Evolutionary conservation across 2,329 filamentous ascomycete genomes (phyloP), one percentile per base, ranked within the genome.

Genomic region (Colletotrichum spaethianum): DNA sequence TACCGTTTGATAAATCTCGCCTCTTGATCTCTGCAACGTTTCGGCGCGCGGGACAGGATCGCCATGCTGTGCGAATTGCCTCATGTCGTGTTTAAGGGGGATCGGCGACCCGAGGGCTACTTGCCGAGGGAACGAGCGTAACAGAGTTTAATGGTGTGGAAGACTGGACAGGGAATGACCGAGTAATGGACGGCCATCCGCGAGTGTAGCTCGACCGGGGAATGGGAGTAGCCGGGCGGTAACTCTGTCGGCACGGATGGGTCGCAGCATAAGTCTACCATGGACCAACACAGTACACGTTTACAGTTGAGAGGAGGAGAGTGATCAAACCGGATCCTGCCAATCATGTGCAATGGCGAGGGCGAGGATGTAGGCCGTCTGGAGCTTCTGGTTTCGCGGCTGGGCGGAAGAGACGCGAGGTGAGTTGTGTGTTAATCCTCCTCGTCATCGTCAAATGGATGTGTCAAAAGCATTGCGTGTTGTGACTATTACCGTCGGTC

Each of bases 131-230:
- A n/a, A 56, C 60, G 46, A 63, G 60, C 33, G 33, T 20, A 26
- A 52, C 60, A 52, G 46, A 63, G 60, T 38, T 52, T 57, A 36
- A 63, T 52, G 60, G 60, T 63, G 60, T 40, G 60, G 33, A 26
- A 40, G 11, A 16, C n/a, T 14, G 7, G 33, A 40, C 60, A 52
- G 44, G 60, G 60, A 8, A n/a, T 36, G 44, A 20, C 5, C 23
- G 60, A 63, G 60, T 63, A 52, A 52, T 38, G 23, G 23, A 8
- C 4, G 2, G 28, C 9, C n/a, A 40, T 50, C 44, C 31, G 60
- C 18, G 14, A 62, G n/a, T 20, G 44, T 26, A 26, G 31, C 44
- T 50, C 44, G 44, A 26, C 26, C n/a, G 60, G 44, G 46, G 44
- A 14, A 38, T 38, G 59, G 59, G 33, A 50, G 44, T 31, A 50